A percentile compares a stretch with the other conserved stretches of the same genome.
These are phyloP conservation scores for Cladophialophora bantiana DNA, from an alignment of 2,329 filamentous ascomycete species.

Conservation along the genomic window DNA sequence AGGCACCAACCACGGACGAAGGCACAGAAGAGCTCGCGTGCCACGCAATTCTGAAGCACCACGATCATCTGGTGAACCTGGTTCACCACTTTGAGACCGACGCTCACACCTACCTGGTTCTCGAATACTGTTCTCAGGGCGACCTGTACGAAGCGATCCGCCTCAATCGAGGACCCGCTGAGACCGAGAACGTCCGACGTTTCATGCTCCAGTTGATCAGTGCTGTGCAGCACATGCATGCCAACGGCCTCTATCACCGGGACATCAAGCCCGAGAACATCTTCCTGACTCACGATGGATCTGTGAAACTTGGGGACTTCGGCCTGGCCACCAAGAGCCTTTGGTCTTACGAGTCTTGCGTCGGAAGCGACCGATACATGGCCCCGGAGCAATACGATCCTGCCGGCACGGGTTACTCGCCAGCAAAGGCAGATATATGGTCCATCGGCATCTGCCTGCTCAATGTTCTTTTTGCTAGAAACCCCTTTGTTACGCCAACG, in stretches of 20 bases:
- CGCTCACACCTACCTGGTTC: conserved; percentile 85
- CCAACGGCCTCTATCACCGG: conserved; percentile 89
- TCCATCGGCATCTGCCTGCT: conserved; percentile 95
- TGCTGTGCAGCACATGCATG: conserved; percentile 88
- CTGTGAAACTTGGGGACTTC: conserved; percentile 97
- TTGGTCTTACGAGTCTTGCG: conserved; percentile 91
- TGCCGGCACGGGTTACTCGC: conserved; percentile 84
- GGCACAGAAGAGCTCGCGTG: conserved; percentile 69
- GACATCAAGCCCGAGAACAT: conserved; percentile 99
- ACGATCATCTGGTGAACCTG: conserved; percentile 93
- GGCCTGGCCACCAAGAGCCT: conserved; percentile 87
- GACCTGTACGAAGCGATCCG: conserved; percentile 98
- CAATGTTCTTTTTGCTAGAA: conserved; percentile 95
- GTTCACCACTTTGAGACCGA: conserved; percentile 91
- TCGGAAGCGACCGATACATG: conserved; percentile 99
- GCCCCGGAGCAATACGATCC: conserved; percentile 97
- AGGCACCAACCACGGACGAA: conserved; percentile 65
- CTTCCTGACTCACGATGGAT: conserved; percentile 83
- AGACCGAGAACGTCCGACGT: conserved; percentile 94
- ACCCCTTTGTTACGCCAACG: conserved; percentile 90
- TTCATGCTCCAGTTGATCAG: conserved; percentile 96
- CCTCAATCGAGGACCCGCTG: conserved; percentile 81
- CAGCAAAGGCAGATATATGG: conserved; percentile 94
- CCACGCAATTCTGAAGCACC: conserved; percentile 77
- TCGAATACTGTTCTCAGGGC: conserved; percentile 94